Percentiles rank a stretch among this genome's conserved stretches.
These are phyloP conservation scores for Cryptomeria japonica DNA, from an alignment of 75 land plant species.

Conservation along the genomic window DNA sequence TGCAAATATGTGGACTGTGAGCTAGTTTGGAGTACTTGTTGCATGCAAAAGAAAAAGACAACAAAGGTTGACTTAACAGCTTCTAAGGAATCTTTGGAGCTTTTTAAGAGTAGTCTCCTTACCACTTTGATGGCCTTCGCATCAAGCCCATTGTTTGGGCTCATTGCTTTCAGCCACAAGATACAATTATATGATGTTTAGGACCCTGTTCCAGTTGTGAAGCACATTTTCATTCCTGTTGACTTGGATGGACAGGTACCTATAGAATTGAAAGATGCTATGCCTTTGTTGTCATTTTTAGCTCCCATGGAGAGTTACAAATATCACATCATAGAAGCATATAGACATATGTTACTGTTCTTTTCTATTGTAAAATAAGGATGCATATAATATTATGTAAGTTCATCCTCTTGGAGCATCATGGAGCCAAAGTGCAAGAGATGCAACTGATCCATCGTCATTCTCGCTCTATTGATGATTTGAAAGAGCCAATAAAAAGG, in stretches of 20 bases:
- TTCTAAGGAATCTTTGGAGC: constrained; percentile 97
- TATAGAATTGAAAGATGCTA: constrained; percentile 82
- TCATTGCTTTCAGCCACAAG: constrained; percentile 95
- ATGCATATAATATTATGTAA: too few species aligned
- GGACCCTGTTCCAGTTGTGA: constrained; percentile 90
- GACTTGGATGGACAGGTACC: constrained; percentile 67
- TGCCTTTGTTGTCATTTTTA: constrained; percentile 90
- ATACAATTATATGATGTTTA: constrained; percentile 95
- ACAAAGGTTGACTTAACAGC: constrained; percentile 21
- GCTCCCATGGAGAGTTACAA: constrained; percentile 56
- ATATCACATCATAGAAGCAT: too few species aligned
- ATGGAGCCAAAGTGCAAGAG: too few species aligned
- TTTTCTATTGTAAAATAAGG: too few species aligned
- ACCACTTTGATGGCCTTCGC: constrained; percentile 94
- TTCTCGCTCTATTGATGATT: too few species aligned
- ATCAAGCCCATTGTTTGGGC: constrained; percentile 89
- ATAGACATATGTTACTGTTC: too few species aligned
- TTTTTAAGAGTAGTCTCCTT: constrained; percentile 87
- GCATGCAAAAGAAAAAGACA: too few species aligned
- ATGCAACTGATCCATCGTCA: too few species aligned
- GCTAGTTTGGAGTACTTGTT: too few species aligned
- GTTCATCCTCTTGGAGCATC: too few species aligned
- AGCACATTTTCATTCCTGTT: constrained; percentile 78
- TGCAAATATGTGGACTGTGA: too few species aligned
- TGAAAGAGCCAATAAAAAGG: too few species aligned